Percentiles rank a stretch among this genome's conserved stretches.
Evolutionary conservation across 306 rosid species (phyloP).

Genomic region (Spatholobus suberectus): DNA sequence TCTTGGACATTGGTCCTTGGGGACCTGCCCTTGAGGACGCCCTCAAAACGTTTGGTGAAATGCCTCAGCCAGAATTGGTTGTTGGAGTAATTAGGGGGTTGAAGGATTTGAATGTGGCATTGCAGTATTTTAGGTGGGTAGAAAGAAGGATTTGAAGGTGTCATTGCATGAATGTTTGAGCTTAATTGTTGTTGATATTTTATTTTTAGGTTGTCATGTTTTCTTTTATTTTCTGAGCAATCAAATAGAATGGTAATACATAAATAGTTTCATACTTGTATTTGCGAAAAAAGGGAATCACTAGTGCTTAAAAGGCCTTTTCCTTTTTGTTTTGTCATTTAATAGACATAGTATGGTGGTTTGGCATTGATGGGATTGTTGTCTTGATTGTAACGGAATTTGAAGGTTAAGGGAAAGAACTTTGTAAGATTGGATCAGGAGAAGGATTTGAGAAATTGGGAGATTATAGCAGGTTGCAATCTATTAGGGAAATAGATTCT

Average conservation of each 20-base stretch:
- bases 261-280: conserved; percentile 16
- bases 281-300: background rate
- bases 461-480: conserved; percentile 84
- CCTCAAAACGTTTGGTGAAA: no score
- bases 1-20: no score
- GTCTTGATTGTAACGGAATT: conserved; percentile 44
- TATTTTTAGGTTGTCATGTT: background rate
- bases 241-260: conserved; percentile 19
- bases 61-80: no score
- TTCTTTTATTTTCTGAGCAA: conserved; percentile 25
- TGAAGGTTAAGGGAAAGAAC: conserved; percentile 84
- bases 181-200: background rate
- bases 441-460: conserved; percentile 52
- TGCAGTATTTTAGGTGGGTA: no score
- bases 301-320: background rate
- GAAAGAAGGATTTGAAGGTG: no score
- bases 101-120: no score
- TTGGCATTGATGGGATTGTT: conserved; percentile 29
- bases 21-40: no score
- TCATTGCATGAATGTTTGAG: background rate
- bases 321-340: conserved; percentile 6
- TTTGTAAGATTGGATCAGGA: conserved; percentile 65
- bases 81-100: no score
- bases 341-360: conserved; percentile 30
- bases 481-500: conserved; percentile 88